These are phyloP conservation scores for Xylariaceae sp. DNA, from an alignment of 2,329 filamentous ascomycete genomes.

Conservation along the genomic window DNA sequence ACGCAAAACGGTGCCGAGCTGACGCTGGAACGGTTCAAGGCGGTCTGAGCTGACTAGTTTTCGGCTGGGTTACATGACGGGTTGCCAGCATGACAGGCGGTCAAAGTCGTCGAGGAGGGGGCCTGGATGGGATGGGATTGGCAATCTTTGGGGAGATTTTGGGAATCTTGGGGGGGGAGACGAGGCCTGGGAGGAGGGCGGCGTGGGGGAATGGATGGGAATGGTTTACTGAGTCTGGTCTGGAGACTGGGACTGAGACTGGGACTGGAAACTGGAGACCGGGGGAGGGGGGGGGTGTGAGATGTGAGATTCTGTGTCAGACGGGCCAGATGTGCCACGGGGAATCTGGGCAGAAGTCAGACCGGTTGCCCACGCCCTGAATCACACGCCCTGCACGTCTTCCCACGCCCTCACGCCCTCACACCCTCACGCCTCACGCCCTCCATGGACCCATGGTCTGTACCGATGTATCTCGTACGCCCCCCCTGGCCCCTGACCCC, in stretches of 20 bases:
- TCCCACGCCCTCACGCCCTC: too few relatives aligned
- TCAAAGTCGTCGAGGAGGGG: conserved; percentile 25
- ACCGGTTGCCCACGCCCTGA: conserved; percentile 9
- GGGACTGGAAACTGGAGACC: too few relatives aligned
- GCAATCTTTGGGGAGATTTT: conserved; percentile 4
- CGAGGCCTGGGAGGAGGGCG: conserved; percentile 8
- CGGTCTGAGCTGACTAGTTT: conserved; percentile 33
- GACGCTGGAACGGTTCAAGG: conserved; percentile 28
- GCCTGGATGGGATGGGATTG: conserved; percentile 14
- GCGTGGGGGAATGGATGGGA: conserved; percentile 20
- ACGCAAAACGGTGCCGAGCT: conserved; percentile 26
- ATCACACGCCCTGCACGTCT: too few relatives aligned
- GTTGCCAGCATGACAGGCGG: conserved; percentile 30
- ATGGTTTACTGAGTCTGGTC: neutral
- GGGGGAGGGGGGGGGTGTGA: conserved; percentile 7
- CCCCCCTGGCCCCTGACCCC: conserved; percentile 9
- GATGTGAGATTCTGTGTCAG: conserved; percentile 13
- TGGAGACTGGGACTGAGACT: too few relatives aligned
- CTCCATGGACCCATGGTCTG: too few relatives aligned
- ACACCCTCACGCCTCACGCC: too few relatives aligned
- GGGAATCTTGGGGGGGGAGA: too few relatives aligned
- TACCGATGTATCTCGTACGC: too few relatives aligned
- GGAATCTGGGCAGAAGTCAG: conserved; percentile 21
- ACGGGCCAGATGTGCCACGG: conserved; percentile 17
- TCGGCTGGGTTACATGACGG: conserved; percentile 20